A percentile compares a stretch with the other conserved stretches of the same genome.
phyloP scores from a whole-genome alignment of 768 basidiomycete species.

The Chlorophyllum brunneum region DNA sequence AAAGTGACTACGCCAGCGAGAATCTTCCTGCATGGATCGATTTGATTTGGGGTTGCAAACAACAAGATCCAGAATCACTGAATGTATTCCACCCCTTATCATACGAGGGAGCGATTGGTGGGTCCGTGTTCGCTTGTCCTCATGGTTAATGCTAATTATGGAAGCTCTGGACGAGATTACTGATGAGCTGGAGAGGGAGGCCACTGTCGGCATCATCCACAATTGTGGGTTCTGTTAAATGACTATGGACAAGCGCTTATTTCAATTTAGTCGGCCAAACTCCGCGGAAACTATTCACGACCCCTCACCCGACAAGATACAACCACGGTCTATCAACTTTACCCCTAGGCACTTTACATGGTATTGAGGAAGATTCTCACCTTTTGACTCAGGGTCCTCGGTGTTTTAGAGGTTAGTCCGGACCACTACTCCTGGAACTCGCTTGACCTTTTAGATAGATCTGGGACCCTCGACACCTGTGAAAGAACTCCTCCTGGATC shows the following conservation, averaged over 20 bases:
- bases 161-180: constrained; percentile 82
- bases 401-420: constrained; percentile 49
- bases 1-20: constrained; percentile 84
- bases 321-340: constrained; percentile 70
- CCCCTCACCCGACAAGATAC: constrained; percentile 72
- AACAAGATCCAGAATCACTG: constrained; percentile 68
- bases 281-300: constrained; percentile 77
- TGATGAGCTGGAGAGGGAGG: constrained; percentile 85
- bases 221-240: constrained; percentile 57
- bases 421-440: not conserved
- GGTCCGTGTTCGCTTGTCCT: constrained; percentile 9
- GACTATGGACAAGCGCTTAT: not conserved
- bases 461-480: constrained; percentile 45
- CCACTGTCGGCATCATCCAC: constrained; percentile 92
- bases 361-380: constrained; percentile 82
- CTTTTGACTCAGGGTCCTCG: constrained; percentile 55
- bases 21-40: constrained; percentile 90
- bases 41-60: constrained; percentile 86
- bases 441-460: constrained; percentile 29
- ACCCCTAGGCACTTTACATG: constrained; percentile 66
- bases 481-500: constrained; percentile 50
- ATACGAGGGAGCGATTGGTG: constrained; percentile 87
- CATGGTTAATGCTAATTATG: not conserved
- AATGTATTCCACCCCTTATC: constrained; percentile 94
- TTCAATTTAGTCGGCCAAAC: constrained; percentile 76